phyloP scores from a whole-genome alignment of 768 basidiomycete species.

The Pisolithus orientalis region DNA sequence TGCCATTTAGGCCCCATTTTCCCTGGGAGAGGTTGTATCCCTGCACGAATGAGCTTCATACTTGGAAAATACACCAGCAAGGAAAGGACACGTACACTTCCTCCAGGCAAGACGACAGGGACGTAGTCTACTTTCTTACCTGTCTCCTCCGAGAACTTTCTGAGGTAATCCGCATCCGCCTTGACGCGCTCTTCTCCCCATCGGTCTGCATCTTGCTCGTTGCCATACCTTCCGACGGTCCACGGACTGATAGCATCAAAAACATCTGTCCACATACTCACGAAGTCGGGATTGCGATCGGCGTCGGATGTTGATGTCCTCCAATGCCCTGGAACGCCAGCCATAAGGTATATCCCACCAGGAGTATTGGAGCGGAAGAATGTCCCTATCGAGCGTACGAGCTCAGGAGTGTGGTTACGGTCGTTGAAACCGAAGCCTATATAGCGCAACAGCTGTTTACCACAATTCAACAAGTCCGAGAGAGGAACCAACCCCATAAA shows the following conservation, averaged over 20 bases:
- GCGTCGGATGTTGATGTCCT: conserved; percentile 65
- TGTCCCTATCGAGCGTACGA: conserved; percentile 46
- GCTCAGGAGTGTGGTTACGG: conserved; percentile 53
- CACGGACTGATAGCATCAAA: conserved; percentile 81
- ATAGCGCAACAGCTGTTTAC: neutral
- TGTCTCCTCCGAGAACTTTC: conserved; percentile 37
- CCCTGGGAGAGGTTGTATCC: conserved; percentile 68
- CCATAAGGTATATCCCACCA: conserved; percentile 70
- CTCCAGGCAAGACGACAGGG: conserved; percentile 79
- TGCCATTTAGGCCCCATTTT: conserved; percentile 67
- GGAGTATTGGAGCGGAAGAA: conserved; percentile 60
- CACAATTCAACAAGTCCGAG: neutral
- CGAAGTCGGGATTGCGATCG: conserved; percentile 59
- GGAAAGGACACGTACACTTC: conserved; percentile 51
- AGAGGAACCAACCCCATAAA: conserved; percentile 51
- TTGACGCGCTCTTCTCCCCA: conserved; percentile 61
- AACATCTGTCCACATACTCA: conserved; percentile 66
- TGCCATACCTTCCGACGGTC: conserved; percentile 69
- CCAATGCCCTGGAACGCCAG: conserved; percentile 70
- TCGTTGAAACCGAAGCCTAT: conserved; percentile 68
- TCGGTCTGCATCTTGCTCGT: conserved; percentile 52
- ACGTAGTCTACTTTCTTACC: conserved; percentile 66
- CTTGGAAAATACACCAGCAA: neutral
- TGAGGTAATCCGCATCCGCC: conserved; percentile 57
- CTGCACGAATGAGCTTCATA: conserved; percentile 29